A percentile compares a stretch with the other conserved stretches of the same genome.
Evolutionary conservation across 192 early-diverging fungal species (phyloP).

Genomic region (Coemansia asiatica): DNA sequence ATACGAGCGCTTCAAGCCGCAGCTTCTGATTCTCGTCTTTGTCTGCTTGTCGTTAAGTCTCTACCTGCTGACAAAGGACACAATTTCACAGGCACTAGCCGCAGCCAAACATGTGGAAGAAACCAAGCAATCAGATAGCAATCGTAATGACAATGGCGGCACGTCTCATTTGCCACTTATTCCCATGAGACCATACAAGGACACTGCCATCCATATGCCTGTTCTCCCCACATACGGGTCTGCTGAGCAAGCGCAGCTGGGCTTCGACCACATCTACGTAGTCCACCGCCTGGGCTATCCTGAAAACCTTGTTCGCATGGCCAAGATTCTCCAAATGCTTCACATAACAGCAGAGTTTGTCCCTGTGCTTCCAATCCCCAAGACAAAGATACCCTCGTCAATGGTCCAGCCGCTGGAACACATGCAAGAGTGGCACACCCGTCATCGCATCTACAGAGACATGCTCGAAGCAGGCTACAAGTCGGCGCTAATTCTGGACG

Average conservation of each 20-base stretch:
- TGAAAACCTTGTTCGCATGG: constrained; percentile 16
- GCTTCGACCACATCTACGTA: constrained; percentile 40
- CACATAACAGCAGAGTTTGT: constrained; percentile 35
- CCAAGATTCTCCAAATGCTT: constrained; percentile 24
- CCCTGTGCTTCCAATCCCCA: constrained; percentile 14
- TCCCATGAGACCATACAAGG: constrained; percentile 16
- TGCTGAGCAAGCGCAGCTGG: constrained; percentile 12
- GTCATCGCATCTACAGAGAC: constrained; percentile 21
- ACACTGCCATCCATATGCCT: constrained; percentile 17
- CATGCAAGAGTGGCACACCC: constrained; percentile 23
- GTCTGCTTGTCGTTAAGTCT: background rate
- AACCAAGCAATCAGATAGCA: constrained; percentile 4
- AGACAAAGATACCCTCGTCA: background rate
- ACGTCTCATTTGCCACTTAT: background rate
- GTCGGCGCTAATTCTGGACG: constrained; percentile 35
- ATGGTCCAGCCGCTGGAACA: background rate
- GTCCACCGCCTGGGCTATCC: constrained; percentile 25
- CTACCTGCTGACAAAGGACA: background rate
- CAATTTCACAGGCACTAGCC: background rate
- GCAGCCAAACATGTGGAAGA: background rate
- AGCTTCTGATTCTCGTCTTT: background rate
- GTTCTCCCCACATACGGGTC: constrained; percentile 17
- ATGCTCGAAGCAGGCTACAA: constrained; percentile 18
- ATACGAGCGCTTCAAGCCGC: background rate
- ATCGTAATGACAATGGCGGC: background rate